These are phyloP conservation scores for Lepraria neglecta DNA, from an alignment of 495 filamentous ascomycete species.

Conservation along the genomic window DNA sequence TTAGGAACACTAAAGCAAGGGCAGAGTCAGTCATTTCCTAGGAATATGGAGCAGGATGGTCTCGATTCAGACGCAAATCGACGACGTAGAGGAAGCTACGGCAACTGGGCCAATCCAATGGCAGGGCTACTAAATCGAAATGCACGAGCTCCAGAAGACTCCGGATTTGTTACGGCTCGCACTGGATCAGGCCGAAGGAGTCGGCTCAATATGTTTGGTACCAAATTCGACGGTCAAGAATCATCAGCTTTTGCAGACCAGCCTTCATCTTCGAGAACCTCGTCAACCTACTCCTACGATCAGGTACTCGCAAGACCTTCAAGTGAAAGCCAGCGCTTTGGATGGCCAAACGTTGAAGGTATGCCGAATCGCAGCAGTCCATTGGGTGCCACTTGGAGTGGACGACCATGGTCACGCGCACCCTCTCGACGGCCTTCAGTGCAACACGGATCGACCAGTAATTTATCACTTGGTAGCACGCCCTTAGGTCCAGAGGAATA, in stretches of 20 bases:
- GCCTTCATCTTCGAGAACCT: slow-evolving; percentile 65
- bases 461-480: slow-evolving; percentile 44
- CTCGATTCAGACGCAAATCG: slow-evolving; percentile 62
- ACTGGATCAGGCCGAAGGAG: slow-evolving; percentile 41
- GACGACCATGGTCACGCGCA: slow-evolving; percentile 48
- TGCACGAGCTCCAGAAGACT: slow-evolving; percentile 34
- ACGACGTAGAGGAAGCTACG: slow-evolving; percentile 58
- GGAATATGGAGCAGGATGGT: slow-evolving; percentile 52
- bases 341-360: slow-evolving; percentile 51
- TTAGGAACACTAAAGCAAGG: slow-evolving; percentile 67
- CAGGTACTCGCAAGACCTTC: slow-evolving; percentile 67
- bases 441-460: slow-evolving; percentile 50
- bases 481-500: slow-evolving; percentile 45
- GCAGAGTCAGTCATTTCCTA: slow-evolving; percentile 80
- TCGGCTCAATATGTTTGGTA: slow-evolving; percentile 58
- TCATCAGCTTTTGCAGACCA: slow-evolving; percentile 50
- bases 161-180: slow-evolving; percentile 39
- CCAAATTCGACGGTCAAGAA: slow-evolving; percentile 53
- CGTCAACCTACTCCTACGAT: slow-evolving; percentile 74
- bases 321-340: slow-evolving; percentile 65
- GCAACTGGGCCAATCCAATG: slow-evolving; percentile 55
- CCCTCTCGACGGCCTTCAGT: slow-evolving; percentile 52
- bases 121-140: slow-evolving; percentile 46
- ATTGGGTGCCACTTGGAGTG: slow-evolving; percentile 52
- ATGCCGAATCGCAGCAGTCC: slow-evolving; percentile 47